These are phyloP conservation scores for Polymyxa betae DNA, from an alignment of 208 protist genomes.

Conservation along the genomic window DNA sequence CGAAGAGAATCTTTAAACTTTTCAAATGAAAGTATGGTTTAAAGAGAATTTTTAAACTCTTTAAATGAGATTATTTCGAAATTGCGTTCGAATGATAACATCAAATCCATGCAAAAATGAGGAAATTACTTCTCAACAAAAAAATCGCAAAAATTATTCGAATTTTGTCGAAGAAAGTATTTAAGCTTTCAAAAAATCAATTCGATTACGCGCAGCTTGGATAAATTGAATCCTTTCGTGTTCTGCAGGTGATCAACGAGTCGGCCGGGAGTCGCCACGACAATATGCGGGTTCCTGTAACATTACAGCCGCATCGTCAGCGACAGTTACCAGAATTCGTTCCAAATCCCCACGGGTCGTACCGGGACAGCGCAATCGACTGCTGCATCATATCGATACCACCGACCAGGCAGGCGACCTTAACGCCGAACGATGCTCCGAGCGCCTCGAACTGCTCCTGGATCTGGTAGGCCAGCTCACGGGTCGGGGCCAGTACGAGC, in stretches of 20 bases:
- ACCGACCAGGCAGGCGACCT: slow-evolving; percentile 46
- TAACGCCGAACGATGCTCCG: slow-evolving; percentile 54
- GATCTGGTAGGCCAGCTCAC: slow-evolving; percentile 62
- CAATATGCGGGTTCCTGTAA: slow-evolving; percentile 56
- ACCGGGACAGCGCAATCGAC: slow-evolving; percentile 43
- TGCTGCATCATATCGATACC: slow-evolving; percentile 57
- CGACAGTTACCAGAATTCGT: no score
- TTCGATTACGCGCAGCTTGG: slow-evolving; percentile 34
- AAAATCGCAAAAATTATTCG: no score
- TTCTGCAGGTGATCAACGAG: slow-evolving; percentile 61
- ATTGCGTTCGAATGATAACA: no score
- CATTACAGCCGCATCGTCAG: no score
- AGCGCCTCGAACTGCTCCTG: slow-evolving; percentile 60
- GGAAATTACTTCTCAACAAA: no score
- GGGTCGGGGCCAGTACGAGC: slow-evolving; percentile 54
- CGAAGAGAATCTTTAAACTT: no score
- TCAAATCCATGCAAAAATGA: no score
- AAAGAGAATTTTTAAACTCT: no score
- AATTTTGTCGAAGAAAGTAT: no score
- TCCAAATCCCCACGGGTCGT: not conserved
- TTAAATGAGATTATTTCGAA: no score
- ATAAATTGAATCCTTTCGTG: slow-evolving; percentile 58
- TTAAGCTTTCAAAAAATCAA: not conserved
- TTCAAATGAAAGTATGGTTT: no score
- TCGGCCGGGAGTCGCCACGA: slow-evolving; percentile 57